Evolutionary conservation across 768 basidiomycete genomes (phyloP).

Genomic region (Hortiboletus campestris): DNA sequence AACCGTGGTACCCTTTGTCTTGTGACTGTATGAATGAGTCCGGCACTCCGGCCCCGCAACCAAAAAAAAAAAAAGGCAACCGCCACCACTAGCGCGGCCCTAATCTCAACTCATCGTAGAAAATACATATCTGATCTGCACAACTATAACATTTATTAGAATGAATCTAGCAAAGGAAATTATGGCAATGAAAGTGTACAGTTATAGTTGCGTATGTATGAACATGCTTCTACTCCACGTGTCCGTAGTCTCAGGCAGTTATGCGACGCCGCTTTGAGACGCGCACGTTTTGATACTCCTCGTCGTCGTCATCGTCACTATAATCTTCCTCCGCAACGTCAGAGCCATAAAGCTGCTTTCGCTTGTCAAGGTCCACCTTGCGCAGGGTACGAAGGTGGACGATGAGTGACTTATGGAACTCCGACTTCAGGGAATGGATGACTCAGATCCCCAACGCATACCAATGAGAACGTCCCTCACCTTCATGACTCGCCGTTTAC

Average conservation of each 20-base stretch:
- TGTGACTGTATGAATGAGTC: too few relatives aligned
- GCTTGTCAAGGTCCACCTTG: constrained; percentile 54
- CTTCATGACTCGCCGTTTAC: constrained; percentile 56
- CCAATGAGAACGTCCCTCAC: constrained; percentile 35
- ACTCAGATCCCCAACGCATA: not conserved
- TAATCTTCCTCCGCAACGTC: constrained; percentile 38
- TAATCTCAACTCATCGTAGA: not conserved
- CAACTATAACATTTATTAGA: constrained; percentile 22
- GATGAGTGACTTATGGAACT: constrained; percentile 64
- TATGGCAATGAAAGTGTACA: constrained; percentile 28
- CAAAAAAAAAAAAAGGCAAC: too few relatives aligned
- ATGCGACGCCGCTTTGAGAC: constrained; percentile 31
- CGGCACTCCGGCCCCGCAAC: too few relatives aligned
- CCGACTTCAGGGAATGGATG: constrained; percentile 43
- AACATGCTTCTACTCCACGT: constrained; percentile 17
- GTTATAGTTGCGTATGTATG: constrained; percentile 26
- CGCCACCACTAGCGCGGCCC: not conserved
- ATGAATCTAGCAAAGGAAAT: constrained; percentile 30
- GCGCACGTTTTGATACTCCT: constrained; percentile 33
- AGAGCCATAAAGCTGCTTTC: constrained; percentile 41
- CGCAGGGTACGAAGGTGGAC: constrained; percentile 59
- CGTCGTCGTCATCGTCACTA: constrained; percentile 36
- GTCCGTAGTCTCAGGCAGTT: constrained; percentile 22
- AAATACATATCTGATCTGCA: constrained; percentile 16
- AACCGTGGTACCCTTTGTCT: too few relatives aligned